Evolutionary conservation across 805 yeast genomes (phyloP).

Genomic region (Diddensiella transvaalensis): DNA sequence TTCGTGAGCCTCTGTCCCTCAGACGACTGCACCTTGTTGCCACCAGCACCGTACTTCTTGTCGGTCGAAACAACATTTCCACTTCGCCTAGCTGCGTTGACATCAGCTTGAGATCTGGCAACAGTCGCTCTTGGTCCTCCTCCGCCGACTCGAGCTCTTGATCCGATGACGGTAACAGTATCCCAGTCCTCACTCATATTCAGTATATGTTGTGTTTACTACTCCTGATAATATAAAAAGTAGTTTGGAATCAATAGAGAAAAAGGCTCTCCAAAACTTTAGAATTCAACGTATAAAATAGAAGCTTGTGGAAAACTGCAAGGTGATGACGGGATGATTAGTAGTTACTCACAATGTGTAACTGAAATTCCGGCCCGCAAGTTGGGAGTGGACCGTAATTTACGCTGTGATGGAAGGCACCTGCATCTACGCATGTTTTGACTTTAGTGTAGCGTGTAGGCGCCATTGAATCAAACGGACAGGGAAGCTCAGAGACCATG

Average conservation of each 20-base stretch:
- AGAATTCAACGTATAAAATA: no score
- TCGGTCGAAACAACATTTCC: slow-evolving; percentile 89
- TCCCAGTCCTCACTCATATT: slow-evolving; percentile 71
- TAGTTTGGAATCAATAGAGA: background rate
- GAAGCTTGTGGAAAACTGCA: background rate
- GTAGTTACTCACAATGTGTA: background rate
- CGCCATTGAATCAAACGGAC: no score
- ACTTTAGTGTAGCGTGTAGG: no score
- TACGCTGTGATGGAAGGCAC: background rate
- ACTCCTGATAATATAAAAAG: background rate
- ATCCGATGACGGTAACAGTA: slow-evolving; percentile 81
- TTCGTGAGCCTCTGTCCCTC: slow-evolving; percentile 95
- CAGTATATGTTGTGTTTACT: slow-evolving; percentile 3
- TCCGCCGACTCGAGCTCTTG: slow-evolving; percentile 81
- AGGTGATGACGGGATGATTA: background rate
- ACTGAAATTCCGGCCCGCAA: no score
- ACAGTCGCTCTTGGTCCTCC: slow-evolving; percentile 84
- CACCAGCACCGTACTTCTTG: slow-evolving; percentile 75
- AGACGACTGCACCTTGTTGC: slow-evolving; percentile 61
- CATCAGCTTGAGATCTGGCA: slow-evolving; percentile 69
- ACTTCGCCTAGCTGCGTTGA: slow-evolving; percentile 91
- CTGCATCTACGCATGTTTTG: no score
- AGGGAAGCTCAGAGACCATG: background rate
- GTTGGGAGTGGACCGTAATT: background rate
- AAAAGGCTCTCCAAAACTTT: no score